Conservation (phyloP, 176 grass and related monocot species). For the Eleusine coracana region DNA sequence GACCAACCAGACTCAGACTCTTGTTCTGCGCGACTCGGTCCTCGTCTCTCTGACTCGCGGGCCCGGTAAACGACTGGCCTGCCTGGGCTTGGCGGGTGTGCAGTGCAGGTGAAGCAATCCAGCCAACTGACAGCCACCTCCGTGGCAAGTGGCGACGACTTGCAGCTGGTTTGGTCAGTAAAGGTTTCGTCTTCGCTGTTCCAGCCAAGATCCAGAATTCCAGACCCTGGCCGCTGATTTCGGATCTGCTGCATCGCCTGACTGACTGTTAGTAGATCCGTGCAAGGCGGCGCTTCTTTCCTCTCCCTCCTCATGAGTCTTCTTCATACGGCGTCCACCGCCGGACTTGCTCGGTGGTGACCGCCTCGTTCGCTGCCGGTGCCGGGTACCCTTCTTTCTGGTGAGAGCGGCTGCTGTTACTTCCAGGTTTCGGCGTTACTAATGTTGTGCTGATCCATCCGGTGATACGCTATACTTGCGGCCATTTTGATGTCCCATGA, state of each 20-base stretch:
- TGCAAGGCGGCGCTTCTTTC: not conserved
- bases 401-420: not conserved
- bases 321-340: not conserved
- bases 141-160: too few relatives aligned
- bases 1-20: too few relatives aligned
- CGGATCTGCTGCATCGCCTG: not conserved
- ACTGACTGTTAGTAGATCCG: not conserved
- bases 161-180: not conserved
- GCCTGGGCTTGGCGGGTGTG: too few relatives aligned
- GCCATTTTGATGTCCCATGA: not conserved
- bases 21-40: not conserved
- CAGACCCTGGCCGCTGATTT: not conserved
- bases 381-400: not conserved
- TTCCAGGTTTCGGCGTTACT: not conserved
- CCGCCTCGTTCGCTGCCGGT: not conserved
- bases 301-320: too few relatives aligned
- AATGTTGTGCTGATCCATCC: not conserved
- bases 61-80: not conserved
- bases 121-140: too few relatives aligned
- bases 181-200: not conserved
- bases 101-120: not conserved
- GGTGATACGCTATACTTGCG: not conserved
- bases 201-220: conserved; percentile 1
- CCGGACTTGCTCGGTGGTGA: not conserved
- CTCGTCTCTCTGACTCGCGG: not conserved